Conservation (phyloP, 2,329 filamentous ascomycete species). For the Aotearoamyces nothofagi region DNA sequence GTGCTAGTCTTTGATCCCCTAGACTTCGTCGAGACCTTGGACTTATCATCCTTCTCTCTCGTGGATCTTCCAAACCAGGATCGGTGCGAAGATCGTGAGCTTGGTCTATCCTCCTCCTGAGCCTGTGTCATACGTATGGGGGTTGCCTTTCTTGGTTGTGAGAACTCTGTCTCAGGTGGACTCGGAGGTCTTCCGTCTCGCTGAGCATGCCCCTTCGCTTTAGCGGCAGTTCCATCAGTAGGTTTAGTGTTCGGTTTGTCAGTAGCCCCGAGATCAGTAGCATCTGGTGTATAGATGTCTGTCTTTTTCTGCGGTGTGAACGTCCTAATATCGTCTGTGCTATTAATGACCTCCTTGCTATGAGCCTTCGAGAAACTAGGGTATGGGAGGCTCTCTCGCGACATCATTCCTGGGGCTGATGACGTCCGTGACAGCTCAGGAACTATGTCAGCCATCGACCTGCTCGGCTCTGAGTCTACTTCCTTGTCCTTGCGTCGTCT, state of each 20-base stretch:
- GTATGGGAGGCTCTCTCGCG: conserved; percentile 42
- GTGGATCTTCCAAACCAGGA: conserved; percentile 22
- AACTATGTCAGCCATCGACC: conserved; percentile 30
- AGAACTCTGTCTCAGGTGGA: conserved; percentile 47
- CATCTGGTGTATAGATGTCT: conserved; percentile 47
- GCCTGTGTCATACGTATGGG: conserved; percentile 21
- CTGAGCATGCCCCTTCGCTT: conserved; percentile 25
- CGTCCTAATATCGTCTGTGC: conserved; percentile 20
- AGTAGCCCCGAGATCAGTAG: conserved; percentile 48
- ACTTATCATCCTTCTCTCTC: conserved; percentile 27
- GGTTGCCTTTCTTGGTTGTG: conserved; percentile 23
- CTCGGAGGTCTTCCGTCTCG: conserved; percentile 40
- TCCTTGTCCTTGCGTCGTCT: conserved; percentile 15
- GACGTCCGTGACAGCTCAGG: conserved; percentile 26
- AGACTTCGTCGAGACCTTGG: conserved; percentile 32
- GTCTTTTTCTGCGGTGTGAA: conserved; percentile 10
- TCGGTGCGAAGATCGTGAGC: conserved; percentile 27
- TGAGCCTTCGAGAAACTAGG: conserved; percentile 80
- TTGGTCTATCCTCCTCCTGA: conserved; percentile 25
- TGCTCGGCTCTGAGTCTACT: conserved; percentile 8
- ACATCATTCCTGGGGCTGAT: conserved; percentile 17
- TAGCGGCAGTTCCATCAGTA: conserved; percentile 18
- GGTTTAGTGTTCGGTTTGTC: conserved; percentile 33
- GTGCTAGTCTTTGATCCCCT: conserved; percentile 36
- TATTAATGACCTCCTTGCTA: conserved; percentile 71